These are phyloP conservation scores for Leccinum barrowsii DNA, from an alignment of 768 basidiomycete species.

Conservation along the genomic window DNA sequence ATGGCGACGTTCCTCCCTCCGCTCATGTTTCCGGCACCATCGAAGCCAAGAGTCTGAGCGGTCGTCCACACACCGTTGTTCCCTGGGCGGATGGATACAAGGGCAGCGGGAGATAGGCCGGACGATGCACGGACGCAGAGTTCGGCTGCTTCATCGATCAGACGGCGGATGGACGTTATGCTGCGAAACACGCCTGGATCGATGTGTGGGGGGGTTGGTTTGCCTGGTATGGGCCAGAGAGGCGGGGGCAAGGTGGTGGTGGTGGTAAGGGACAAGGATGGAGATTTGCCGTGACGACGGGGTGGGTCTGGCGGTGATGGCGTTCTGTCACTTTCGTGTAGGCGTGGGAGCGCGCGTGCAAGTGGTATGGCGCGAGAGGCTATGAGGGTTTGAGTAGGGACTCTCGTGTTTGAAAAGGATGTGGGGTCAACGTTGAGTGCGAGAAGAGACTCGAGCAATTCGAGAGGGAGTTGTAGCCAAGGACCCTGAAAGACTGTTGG, in stretches of 20 bases:
- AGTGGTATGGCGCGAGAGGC: slow-evolving; percentile 21
- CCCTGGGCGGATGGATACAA: slow-evolving; percentile 58
- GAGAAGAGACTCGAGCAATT: slow-evolving; percentile 79
- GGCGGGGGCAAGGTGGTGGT: slow-evolving; percentile 37
- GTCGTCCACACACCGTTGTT: slow-evolving; percentile 53
- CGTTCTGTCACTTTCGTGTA: slow-evolving; percentile 40
- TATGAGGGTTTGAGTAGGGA: slow-evolving; percentile 37
- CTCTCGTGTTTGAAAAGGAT: slow-evolving; percentile 48
- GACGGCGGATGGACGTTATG: slow-evolving; percentile 67
- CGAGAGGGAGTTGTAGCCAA: slow-evolving; percentile 86
- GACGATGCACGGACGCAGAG: slow-evolving; percentile 85
- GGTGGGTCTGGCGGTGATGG: slow-evolving; percentile 45
- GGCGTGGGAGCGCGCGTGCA: slow-evolving; percentile 23
- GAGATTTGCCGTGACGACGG: slow-evolving; percentile 27
- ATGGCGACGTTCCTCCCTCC: slow-evolving; percentile 75
- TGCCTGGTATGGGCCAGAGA: slow-evolving; percentile 56
- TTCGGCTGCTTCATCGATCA: slow-evolving; percentile 89
- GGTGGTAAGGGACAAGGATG: slow-evolving; percentile 31
- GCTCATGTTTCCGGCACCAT: slow-evolving; percentile 48
- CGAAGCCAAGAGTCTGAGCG: slow-evolving; percentile 62
- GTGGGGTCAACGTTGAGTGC: slow-evolving; percentile 74
- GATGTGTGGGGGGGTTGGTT: slow-evolving; percentile 78
- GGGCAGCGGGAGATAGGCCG: slow-evolving; percentile 71
- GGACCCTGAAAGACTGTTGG: slow-evolving; percentile 57
- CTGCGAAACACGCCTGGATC: slow-evolving; percentile 85